Percentiles rank a stretch among this genome's conserved stretches.
phyloP scores from a whole-genome alignment of 23 red algal species.

The Gracilariopsis chorda region DNA sequence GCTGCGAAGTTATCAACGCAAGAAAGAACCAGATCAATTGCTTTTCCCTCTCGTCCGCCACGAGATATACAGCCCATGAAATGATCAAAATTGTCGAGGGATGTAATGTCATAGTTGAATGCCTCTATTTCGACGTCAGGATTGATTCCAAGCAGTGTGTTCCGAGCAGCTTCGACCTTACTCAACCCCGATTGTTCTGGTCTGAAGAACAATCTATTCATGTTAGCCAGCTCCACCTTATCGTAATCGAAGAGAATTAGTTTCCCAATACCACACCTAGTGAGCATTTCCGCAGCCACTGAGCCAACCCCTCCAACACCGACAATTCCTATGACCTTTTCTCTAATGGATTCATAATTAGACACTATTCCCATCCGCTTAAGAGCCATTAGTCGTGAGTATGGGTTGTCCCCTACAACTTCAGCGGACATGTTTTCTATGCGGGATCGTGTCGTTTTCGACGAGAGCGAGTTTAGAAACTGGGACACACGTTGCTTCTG shows the following conservation, averaged over 20 bases:
- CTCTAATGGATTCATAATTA: constrained; percentile 80
- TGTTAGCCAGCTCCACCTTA: constrained; percentile 89
- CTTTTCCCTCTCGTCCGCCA: constrained; percentile 10
- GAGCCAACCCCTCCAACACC: constrained; percentile 87
- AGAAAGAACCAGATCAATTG: constrained; percentile 78
- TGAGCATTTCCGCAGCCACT: constrained; percentile 95
- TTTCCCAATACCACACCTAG: constrained; percentile 88
- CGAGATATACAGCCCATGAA: constrained; percentile 31
- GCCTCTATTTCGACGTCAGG: constrained; percentile 78
- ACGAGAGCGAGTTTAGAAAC: not conserved
- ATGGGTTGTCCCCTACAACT: constrained; percentile 77
- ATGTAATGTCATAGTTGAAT: constrained; percentile 78
- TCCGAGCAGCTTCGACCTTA: constrained; percentile 77
- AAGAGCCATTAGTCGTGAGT: constrained; percentile 89
- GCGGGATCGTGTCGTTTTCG: not conserved
- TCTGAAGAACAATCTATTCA: constrained; percentile 92
- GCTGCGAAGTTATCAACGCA: constrained; percentile 95
- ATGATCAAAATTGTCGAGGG: constrained; percentile 54
- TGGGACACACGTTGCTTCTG: not conserved
- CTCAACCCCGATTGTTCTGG: constrained; percentile 67
- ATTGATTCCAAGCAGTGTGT: constrained; percentile 71
- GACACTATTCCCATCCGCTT: constrained; percentile 88
- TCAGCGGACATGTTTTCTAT: constrained; percentile 50
- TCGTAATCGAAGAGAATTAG: constrained; percentile 89
- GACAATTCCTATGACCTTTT: constrained; percentile 52